Evolutionary conservation across 1,139 yeast species (phyloP).

Genomic region (Kluyveromyces marxianus): DNA sequence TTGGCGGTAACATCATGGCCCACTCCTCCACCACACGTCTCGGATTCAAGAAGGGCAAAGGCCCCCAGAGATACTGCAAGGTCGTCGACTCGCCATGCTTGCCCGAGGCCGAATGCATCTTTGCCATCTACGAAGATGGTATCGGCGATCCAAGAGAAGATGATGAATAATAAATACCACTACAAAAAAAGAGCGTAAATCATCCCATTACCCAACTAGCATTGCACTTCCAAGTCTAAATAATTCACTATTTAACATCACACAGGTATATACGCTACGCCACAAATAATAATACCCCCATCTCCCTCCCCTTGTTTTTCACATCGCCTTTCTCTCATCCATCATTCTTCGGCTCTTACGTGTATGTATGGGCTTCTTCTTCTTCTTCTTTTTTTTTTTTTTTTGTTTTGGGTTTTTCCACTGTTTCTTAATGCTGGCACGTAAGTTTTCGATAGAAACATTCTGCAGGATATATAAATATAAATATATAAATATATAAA

Average conservation of each 20-base stretch:
- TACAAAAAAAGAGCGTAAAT: not conserved
- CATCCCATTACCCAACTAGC: not conserved
- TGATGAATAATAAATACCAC: conserved; percentile 34
- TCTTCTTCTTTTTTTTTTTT: too few relatives aligned
- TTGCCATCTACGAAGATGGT: conserved; percentile 95
- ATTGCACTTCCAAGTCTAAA: not conserved
- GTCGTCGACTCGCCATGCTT: conserved; percentile 88
- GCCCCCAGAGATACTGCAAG: conserved; percentile 87
- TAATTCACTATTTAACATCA: not conserved
- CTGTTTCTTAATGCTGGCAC: too few relatives aligned
- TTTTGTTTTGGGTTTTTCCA: too few relatives aligned
- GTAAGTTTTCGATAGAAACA: too few relatives aligned
- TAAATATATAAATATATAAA: too few relatives aligned
- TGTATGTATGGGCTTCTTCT: too few relatives aligned
- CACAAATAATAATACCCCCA: not conserved
- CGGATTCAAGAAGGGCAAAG: conserved; percentile 83
- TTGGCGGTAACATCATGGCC: conserved; percentile 97
- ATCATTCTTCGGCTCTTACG: too few relatives aligned
- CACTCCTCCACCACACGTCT: conserved; percentile 93
- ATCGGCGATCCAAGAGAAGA: conserved; percentile 90
- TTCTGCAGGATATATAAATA: too few relatives aligned
- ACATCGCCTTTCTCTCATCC: too few relatives aligned
- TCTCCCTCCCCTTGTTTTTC: too few relatives aligned
- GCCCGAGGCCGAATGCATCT: conserved; percentile 91
- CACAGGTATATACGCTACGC: not conserved